Base-by-base conservation (phyloP, 805 yeast species). In the Schizosaccharomyces osmophilus region DNA sequence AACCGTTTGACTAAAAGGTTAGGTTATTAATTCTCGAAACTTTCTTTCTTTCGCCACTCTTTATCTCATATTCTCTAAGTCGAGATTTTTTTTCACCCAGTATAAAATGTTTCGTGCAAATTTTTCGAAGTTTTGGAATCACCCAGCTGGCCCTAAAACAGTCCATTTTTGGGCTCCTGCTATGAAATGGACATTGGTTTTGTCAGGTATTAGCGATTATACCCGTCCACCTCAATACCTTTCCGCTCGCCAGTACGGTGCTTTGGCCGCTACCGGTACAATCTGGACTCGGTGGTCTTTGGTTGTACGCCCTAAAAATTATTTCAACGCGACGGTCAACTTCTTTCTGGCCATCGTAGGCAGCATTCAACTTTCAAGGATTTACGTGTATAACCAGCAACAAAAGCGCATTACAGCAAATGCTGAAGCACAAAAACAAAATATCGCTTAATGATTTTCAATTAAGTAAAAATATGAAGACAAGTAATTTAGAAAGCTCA, bases 261-360 rank as follows among this genome's bases (percentile, higher is more conserved):
- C 97, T 1, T 77, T 90, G 63, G 78, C 85, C 67, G 88, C 89
- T 59, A 90, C 98, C 1, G 98, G 97, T 62, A 81, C 81, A 61
- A 87, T 90, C 68, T 90, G 98, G 98, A 90, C 98, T 43, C 82
- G 98, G 72, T 90, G 97, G 97, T 88, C 96, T 17, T 80, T 89
- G 73, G 93, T 89, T 65, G 90, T 90, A 69, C 81, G 76, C 65
- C 98, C 98, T 54, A 83, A 84, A 74, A 90, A 90, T 73, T 22
- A 42, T 60, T 62, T 64, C 57, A 77, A 93, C 66, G 98, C 97
- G 3, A 81, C 90, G 36, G 98, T 90, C 62, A 90, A 90, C 74
- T 87, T 88, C 77, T 90, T 93, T 78, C 75, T 90, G 62, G 95
- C 95, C 31, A 75, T 83, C 41, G 95, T 94, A 59, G 96, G 97